Evolutionary conservation across 345 rosid species (phyloP).

Genomic region (Physaria fendleri): DNA sequence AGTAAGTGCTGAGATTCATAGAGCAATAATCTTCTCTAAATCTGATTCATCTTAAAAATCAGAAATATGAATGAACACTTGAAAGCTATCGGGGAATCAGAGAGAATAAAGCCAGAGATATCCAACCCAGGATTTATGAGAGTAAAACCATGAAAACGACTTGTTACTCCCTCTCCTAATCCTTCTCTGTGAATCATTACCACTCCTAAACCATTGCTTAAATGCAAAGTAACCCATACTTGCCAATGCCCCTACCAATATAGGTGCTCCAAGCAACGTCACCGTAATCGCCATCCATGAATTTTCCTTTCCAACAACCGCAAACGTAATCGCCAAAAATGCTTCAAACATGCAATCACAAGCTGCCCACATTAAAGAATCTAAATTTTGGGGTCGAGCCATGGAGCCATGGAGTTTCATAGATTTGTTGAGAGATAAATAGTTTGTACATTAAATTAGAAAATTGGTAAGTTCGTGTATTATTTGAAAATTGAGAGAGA

Average conservation of each 20-base stretch:
- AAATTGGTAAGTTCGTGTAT: too few species aligned
- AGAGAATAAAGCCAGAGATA: too few species aligned
- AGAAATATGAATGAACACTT: too few species aligned
- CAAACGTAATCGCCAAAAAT: slow-evolving; percentile 69
- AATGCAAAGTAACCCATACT: slow-evolving; percentile 86
- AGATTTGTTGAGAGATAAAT: too few species aligned
- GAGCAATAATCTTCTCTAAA: slow-evolving; percentile 75
- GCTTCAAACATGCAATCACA: slow-evolving; percentile 93
- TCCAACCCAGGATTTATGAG: too few species aligned
- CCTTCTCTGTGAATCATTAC: slow-evolving; percentile 65
- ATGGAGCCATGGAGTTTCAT: too few species aligned
- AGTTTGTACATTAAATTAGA: too few species aligned
- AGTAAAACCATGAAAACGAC: slow-evolving; percentile 82
- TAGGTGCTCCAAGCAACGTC: slow-evolving; percentile 67
- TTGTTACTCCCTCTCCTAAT: slow-evolving; percentile 69
- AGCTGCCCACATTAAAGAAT: slow-evolving; percentile 99
- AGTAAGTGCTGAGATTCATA: slow-evolving; percentile 35
- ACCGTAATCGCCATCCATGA: slow-evolving; percentile 81
- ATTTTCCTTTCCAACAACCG: slow-evolving; percentile 59
- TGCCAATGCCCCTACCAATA: slow-evolving; percentile 78
- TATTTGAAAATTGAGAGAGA: too few species aligned
- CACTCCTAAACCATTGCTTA: slow-evolving; percentile 51
- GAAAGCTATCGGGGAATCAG: too few species aligned
- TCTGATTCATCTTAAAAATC: slow-evolving; percentile 75
- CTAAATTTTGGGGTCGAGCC: too few species aligned